Evolutionary conservation across 768 basidiomycete genomes (phyloP), one percentile per base, ranked within the genome.

Genomic region (Termitomyces sp.): DNA sequence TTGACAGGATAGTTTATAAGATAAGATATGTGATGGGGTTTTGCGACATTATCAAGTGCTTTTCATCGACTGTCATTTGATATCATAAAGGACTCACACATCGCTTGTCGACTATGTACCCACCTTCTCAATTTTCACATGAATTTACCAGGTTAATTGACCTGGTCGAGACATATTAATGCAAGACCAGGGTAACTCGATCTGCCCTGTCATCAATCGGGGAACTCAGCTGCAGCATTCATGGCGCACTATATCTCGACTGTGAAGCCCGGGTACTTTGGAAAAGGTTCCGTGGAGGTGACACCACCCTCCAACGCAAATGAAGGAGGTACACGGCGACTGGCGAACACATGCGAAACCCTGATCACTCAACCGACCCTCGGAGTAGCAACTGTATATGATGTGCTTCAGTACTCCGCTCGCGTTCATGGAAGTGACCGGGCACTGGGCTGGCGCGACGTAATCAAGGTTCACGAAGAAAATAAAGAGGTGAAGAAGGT

Each of bases 401-500:
- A 98, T 73, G 70, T 98, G 56, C 70, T 97, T 46, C 68, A 78
- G 10, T 88, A 93, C 64, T 81, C 86, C 8, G 86, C 87, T 0
- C 83, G 87, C 18, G 87, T 83, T 0, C 87, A 93, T 65, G 88
- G 89, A 5, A 77, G 76, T 4, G 84, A 87, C 63, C 79, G 88
- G 4, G 92, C 90, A 0, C 68, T 92, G 8, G 96, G 94, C 0
- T 88, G 84, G 79, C 79, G 96, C 32, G 89, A 92, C 56, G 65
- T 94, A 43, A 68, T 91, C 54, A 68, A 76, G 4, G 74, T 86
- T 28, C 77, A 92, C 69, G 85, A 92, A 65, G 96, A 98, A 73
- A 87, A 86, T 69, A 98, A 96, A 75, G 86, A 93, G 66, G 83
- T 98, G 46, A 88, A 81, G 69, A 95, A 93, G 79, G 75, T 77